Percentiles rank a stretch among this genome's conserved stretches.
These are phyloP conservation scores for Physcia stellaris DNA, from an alignment of 495 filamentous ascomycete species.

Conservation along the genomic window DNA sequence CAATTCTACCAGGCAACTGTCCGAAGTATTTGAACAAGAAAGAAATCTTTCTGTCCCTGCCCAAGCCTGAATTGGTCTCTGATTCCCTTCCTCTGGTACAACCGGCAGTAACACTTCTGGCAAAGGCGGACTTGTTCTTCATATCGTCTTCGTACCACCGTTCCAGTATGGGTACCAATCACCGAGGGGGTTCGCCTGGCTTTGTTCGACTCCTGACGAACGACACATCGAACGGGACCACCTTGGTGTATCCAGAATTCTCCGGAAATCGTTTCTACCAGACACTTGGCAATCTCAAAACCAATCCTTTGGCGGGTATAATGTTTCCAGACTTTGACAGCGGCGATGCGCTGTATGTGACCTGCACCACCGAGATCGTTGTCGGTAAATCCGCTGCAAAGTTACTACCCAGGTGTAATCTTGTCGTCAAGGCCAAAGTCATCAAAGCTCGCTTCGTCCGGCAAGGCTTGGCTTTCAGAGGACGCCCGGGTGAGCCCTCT, in stretches of 20 bases:
- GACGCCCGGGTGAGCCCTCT: conserved; percentile 37
- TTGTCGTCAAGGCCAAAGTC: conserved; percentile 54
- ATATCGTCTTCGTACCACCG: conserved; percentile 48
- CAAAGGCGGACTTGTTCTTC: conserved; percentile 62
- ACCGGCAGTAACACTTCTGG: conserved; percentile 43
- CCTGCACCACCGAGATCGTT: conserved; percentile 51
- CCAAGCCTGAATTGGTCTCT: conserved; percentile 37
- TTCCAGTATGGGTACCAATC: conserved; percentile 71
- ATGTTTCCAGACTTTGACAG: conserved; percentile 59
- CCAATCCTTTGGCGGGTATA: conserved; percentile 49
- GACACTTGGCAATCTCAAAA: conserved; percentile 57
- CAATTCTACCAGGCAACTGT: conserved; percentile 60
- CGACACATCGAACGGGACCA: conserved; percentile 23
- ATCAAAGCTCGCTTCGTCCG: conserved; percentile 45
- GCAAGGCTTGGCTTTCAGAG: conserved; percentile 52
- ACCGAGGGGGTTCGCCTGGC: conserved; percentile 60
- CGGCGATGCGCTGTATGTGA: conserved; percentile 56
- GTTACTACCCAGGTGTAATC: conserved; percentile 52
- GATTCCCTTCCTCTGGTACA: conserved; percentile 25
- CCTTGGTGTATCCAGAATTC: conserved; percentile 64
- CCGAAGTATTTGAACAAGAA: conserved; percentile 76
- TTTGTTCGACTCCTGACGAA: conserved; percentile 56
- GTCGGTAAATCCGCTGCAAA: conserved; percentile 42
- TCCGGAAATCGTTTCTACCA: conserved; percentile 75
- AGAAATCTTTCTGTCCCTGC: conserved; percentile 38